Evolutionary conservation across 2,329 filamentous ascomycete species (phyloP).

Genomic region (Sporothrix globosa): DNA sequence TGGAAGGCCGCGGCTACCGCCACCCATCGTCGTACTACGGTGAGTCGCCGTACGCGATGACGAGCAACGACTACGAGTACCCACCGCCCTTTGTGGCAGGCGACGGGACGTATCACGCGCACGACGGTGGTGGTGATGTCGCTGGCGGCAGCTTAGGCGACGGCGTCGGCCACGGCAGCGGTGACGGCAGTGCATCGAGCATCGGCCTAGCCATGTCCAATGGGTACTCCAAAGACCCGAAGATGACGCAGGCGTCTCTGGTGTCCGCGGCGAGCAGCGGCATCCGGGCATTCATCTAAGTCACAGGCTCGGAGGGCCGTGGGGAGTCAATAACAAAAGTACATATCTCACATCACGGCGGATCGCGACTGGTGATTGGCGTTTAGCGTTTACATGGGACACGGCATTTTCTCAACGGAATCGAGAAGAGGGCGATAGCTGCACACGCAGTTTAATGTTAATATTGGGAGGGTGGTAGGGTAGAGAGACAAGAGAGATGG

Average conservation of each 20-base stretch:
- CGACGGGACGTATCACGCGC: not conserved
- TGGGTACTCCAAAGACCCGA: slow-evolving; percentile 31
- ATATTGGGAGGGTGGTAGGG: not conserved
- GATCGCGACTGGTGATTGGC: not conserved
- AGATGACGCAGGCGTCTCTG: slow-evolving; percentile 33
- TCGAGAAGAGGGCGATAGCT: not conserved
- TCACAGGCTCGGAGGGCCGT: too few species aligned
- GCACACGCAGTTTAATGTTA: slow-evolving; percentile 18
- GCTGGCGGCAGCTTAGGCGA: too few species aligned
- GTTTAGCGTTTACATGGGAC: not conserved
- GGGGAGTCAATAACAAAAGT: not conserved
- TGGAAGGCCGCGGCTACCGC: slow-evolving; percentile 18
- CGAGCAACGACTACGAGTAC: slow-evolving; percentile 31
- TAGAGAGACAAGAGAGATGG: not conserved
- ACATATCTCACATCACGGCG: not conserved
- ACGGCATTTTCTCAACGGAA: not conserved
- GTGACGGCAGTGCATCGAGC: slow-evolving; percentile 7
- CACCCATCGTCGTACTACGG: slow-evolving; percentile 29
- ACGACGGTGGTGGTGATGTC: not conserved
- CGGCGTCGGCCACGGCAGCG: not conserved
- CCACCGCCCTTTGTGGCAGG: slow-evolving; percentile 29
- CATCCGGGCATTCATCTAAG: slow-evolving; percentile 31
- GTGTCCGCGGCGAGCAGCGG: slow-evolving; percentile 33
- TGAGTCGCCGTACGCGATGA: slow-evolving; percentile 20
- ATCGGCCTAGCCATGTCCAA: slow-evolving; percentile 34